Percentiles rank a stretch among this genome's conserved stretches.
Conservation (phyloP, 2,329 filamentous ascomycete species). For the Penicillium sp. region DNA sequence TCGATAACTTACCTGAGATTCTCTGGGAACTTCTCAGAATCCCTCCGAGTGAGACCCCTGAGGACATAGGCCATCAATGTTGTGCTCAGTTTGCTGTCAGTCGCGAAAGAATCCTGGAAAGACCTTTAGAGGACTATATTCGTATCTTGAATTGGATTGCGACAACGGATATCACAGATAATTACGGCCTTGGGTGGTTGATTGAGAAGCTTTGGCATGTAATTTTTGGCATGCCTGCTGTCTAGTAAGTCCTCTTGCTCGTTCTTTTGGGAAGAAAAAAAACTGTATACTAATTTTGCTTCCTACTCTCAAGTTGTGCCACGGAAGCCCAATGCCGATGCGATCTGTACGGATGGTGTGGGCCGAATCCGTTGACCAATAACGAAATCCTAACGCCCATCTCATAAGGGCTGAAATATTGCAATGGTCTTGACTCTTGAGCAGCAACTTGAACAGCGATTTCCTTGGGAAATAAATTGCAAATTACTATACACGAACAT, state of each 20-base stretch:
- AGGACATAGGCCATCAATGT: conserved; percentile 12
- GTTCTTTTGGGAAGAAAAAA: no score
- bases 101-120: conserved; percentile 4
- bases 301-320: conserved; percentile 7
- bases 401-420: neutral
- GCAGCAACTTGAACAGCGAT: no score
- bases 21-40: conserved; percentile 32
- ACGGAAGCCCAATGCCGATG: conserved; percentile 14
- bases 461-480: no score
- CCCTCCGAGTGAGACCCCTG: neutral
- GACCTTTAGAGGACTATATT: conserved; percentile 3
- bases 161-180: conserved; percentile 14
- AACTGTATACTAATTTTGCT: neutral
- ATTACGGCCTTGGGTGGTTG: conserved; percentile 18
- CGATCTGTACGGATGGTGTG: conserved; percentile 21
- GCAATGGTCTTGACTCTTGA: no score
- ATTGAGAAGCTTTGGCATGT: conserved; percentile 20
- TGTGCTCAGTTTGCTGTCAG: conserved; percentile 14
- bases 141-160: conserved; percentile 11
- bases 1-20: conserved; percentile 31
- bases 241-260: conserved; percentile 6
- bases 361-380: conserved; percentile 13
- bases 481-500: no score
- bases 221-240: conserved; percentile 17
- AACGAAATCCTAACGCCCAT: conserved; percentile 8